These are phyloP conservation scores for Nemania abortiva DNA, from an alignment of 2,329 filamentous ascomycete species.

Conservation along the genomic window DNA sequence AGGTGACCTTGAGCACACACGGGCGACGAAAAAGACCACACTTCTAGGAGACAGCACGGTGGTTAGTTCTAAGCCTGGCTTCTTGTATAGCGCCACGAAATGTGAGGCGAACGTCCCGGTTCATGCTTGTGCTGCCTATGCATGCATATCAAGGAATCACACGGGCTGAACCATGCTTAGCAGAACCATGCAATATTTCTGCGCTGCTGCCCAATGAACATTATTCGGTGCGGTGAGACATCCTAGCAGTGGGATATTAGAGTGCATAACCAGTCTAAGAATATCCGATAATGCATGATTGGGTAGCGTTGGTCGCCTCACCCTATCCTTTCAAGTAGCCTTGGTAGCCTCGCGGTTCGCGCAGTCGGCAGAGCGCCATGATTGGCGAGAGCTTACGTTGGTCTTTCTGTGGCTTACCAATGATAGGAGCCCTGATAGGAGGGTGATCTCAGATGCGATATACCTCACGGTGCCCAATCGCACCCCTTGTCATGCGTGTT, in stretches of 20 bases:
- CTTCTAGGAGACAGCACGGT: background rate
- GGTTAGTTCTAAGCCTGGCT: constrained; percentile 6
- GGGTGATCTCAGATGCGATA: background rate
- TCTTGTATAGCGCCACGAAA: constrained; percentile 20
- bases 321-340: constrained; percentile 16
- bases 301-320: constrained; percentile 32
- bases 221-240: constrained; percentile 1
- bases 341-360: constrained; percentile 39
- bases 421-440: constrained; percentile 25
- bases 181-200: background rate
- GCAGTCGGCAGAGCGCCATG: background rate
- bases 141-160: background rate
- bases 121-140: background rate
- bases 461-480: constrained; percentile 29
- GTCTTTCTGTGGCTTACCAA: constrained; percentile 36
- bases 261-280: background rate
- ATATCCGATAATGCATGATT: constrained; percentile 27
- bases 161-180: background rate
- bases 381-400: constrained; percentile 21
- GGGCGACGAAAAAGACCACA: background rate
- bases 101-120: constrained; percentile 1
- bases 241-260: background rate
- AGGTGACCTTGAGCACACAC: background rate
- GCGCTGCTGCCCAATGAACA: constrained; percentile 35
- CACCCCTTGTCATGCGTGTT: constrained; percentile 7